Base-by-base conservation (phyloP, 305 asterid species). In the Fraxinus ornus region DNA sequence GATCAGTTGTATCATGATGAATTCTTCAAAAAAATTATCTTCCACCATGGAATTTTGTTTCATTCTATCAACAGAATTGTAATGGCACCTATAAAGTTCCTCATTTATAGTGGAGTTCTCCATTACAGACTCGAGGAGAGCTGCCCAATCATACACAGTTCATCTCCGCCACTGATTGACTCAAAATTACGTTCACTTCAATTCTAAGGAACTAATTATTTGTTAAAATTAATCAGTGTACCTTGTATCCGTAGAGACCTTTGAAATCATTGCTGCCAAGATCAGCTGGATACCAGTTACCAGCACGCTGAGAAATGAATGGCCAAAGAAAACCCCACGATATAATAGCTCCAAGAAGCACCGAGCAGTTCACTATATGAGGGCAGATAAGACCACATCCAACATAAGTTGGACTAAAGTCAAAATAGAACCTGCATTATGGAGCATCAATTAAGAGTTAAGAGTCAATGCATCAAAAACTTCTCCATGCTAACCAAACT, bases 321-420 rank as follows among this genome's bases (percentile, higher is more conserved):
- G 99, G 99, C 99, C 99, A 94, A 79, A 95, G 95, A 81, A 94
- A 84, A 79, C 99, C 98, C 98, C 97, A 95, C n/a, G 99, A 94
- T 88, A 93, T 83, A 82, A 95, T 92, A 66, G 98, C 96, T 90
- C 99, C 99, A 79, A 95, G 83, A 80, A 94, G 99, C 83, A 93
- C 95, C 0, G 98, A 95, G 76, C 97, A 92, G 86, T 95, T 95
- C 88, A 95, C 98, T 83, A 95, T 85, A 85, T 95, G 99, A 82
- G 98, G 97, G 87, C 99, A 94, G 85, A 94, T 95, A 80, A 95
- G 93, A 75, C 98, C 99, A 88, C 97, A 93, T 47, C 99, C 99
- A 86, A 95, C 89, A 86, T 94, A 94, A 49, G 99, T 95, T 52
- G 97, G 96, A 86, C 98, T 93, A 77, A 95, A 95, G 90, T 95